These are phyloP conservation scores for Russula griseocarnosa DNA, from an alignment of 768 basidiomycete genomes.

Conservation along the genomic window DNA sequence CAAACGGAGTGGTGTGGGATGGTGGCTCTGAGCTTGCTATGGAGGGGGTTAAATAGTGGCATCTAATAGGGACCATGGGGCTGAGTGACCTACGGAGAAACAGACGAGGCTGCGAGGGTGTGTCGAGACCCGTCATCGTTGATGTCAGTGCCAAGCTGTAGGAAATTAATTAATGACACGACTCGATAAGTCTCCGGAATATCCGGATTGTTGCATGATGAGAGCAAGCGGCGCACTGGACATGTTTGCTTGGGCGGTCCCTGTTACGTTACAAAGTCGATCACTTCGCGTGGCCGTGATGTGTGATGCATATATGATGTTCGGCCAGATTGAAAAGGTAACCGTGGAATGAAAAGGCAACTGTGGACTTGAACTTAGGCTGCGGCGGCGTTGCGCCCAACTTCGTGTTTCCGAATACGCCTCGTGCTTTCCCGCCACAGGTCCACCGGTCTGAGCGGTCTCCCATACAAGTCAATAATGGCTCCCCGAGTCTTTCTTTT, in stretches of 20 bases:
- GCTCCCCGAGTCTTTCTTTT: no score
- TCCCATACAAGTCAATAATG: no score
- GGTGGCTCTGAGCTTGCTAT: not conserved
- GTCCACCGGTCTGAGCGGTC: no score
- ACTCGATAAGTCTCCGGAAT: conserved; percentile 12
- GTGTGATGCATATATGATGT: not conserved
- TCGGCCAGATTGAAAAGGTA: no score
- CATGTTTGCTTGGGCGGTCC: no score
- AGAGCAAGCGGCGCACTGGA: no score
- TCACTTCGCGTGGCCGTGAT: not conserved
- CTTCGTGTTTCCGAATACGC: no score
- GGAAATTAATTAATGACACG: conserved; percentile 25
- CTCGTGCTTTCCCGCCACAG: no score
- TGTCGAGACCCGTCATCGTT: not conserved
- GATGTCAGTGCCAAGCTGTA: conserved; percentile 18
- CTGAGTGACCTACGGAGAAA: not conserved
- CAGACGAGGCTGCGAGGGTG: not conserved
- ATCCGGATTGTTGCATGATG: conserved; percentile 15
- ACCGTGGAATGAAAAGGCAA: no score
- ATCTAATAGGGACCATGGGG: not conserved
- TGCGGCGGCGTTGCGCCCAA: not conserved
- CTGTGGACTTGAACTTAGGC: not conserved
- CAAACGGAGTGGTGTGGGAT: no score
- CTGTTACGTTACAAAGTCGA: no score
- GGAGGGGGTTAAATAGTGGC: conserved; percentile 20